Evolutionary conservation across 768 basidiomycete species (phyloP).

Genomic region (Leccinum variicolor): DNA sequence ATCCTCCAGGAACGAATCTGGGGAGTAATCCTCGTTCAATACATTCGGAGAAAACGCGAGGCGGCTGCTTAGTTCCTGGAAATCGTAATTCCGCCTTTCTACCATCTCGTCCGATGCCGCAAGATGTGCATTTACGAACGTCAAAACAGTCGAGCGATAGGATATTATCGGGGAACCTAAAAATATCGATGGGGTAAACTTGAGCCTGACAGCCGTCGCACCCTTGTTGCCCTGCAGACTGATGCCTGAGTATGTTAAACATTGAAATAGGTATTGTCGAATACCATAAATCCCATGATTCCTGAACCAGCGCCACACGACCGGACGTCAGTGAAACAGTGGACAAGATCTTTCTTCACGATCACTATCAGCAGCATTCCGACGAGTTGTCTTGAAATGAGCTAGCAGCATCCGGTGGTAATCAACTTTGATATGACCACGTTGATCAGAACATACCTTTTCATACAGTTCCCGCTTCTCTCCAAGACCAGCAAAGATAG

Average conservation of each 20-base stretch:
- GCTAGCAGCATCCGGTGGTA: conserved; percentile 34
- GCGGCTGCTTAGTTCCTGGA: conserved; percentile 61
- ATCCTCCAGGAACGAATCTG: neutral
- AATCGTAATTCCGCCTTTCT: conserved; percentile 72
- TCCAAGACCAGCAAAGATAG: conserved; percentile 68
- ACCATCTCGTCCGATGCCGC: conserved; percentile 81
- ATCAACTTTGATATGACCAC: neutral
- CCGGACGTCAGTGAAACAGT: conserved; percentile 52
- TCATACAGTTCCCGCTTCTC: conserved; percentile 60
- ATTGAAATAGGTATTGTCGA: neutral
- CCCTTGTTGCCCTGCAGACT: conserved; percentile 76
- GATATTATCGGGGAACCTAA: conserved; percentile 6
- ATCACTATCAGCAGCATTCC: conserved; percentile 77
- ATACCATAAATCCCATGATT: conserved; percentile 76
- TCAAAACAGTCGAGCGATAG: conserved; percentile 47
- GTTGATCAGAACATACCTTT: conserved; percentile 44
- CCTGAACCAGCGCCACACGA: conserved; percentile 62
- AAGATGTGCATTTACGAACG: conserved; percentile 80
- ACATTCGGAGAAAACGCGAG: conserved; percentile 46
- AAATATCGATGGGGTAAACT: conserved; percentile 45
- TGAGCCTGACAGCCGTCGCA: conserved; percentile 61
- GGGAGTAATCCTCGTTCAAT: conserved; percentile 1
- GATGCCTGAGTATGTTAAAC: neutral
- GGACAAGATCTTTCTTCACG: conserved; percentile 49
- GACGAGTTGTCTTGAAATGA: conserved; percentile 75